phyloP scores from a whole-genome alignment of 2,329 filamentous ascomycete species.

The Alternaria conjuncta region DNA sequence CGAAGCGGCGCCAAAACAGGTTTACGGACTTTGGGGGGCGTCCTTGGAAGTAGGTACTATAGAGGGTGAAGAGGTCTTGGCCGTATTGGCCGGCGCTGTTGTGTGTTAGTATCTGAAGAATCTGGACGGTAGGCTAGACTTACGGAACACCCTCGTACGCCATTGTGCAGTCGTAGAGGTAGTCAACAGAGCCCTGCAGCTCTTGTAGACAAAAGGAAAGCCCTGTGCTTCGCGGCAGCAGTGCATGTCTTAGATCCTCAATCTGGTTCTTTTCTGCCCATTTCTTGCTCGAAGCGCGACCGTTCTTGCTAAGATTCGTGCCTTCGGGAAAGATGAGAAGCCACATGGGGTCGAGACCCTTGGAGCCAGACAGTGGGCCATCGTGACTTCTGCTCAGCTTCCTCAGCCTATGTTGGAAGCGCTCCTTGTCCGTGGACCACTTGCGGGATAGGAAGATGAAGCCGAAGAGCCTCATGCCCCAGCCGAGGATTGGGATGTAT shows the following conservation, averaged over 20 bases:
- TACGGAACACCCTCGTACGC: constrained; percentile 94
- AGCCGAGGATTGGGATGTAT: constrained; percentile 80
- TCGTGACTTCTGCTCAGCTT: constrained; percentile 66
- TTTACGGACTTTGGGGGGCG: constrained; percentile 92
- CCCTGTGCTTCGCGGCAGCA: constrained; percentile 82
- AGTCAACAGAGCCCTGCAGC: constrained; percentile 75
- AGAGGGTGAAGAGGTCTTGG: constrained; percentile 84
- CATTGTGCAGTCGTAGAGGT: constrained; percentile 91
- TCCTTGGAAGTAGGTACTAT: constrained; percentile 86
- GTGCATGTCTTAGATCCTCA: constrained; percentile 71
- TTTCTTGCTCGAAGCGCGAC: constrained; percentile 69
- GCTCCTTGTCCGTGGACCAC: constrained; percentile 78
- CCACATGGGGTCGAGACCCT: constrained; percentile 81
- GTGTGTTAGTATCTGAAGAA: not conserved
- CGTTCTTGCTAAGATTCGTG: constrained; percentile 80
- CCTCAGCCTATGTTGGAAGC: constrained; percentile 74
- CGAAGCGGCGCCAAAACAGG: constrained; percentile 93
- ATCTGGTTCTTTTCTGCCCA: constrained; percentile 79
- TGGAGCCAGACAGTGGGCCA: constrained; percentile 47
- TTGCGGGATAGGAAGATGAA: constrained; percentile 96
- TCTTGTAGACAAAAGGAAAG: constrained; percentile 80
- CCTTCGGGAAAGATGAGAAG: constrained; percentile 86
- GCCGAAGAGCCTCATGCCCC: constrained; percentile 83
- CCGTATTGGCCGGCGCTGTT: constrained; percentile 67
- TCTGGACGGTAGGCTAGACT: constrained; percentile 51